phyloP scores from a whole-genome alignment of 257 asterid genomes.

The Ajuga chamaepitys region DNA sequence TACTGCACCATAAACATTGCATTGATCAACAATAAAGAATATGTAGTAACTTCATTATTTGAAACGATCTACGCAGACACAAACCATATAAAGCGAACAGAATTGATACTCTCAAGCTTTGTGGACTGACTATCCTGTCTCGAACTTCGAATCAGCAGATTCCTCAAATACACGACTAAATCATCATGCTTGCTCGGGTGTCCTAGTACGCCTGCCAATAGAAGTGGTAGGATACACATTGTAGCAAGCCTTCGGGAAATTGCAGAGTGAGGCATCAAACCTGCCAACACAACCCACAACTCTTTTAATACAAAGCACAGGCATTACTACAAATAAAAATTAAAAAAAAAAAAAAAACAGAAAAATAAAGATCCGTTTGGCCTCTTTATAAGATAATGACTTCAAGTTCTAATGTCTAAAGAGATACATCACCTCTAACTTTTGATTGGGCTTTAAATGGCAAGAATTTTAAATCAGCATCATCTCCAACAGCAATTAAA shows the following conservation, averaged over 20 bases:
- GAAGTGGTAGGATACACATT: conserved; percentile 82
- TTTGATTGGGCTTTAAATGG: conserved; percentile 47
- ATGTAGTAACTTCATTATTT: neutral
- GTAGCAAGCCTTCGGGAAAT: conserved; percentile 65
- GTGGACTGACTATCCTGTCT: conserved; percentile 50
- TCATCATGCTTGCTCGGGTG: conserved; percentile 60
- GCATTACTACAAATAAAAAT: neutral
- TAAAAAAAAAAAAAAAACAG: too few relatives aligned
- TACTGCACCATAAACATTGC: conserved; percentile 45
- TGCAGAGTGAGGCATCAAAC: conserved; percentile 69
- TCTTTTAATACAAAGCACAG: conserved; percentile 1
- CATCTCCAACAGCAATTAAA: conserved; percentile 77
- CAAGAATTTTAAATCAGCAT: conserved; percentile 58
- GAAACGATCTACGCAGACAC: conserved; percentile 18
- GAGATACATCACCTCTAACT: conserved; percentile 42
- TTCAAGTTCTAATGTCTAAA: conserved; percentile 7
- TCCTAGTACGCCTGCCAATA: conserved; percentile 95
- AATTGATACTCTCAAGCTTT: conserved; percentile 63
- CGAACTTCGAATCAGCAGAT: conserved; percentile 53
- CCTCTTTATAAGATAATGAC: conserved; percentile 1
- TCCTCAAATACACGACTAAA: conserved; percentile 66
- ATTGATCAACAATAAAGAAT: conserved; percentile 13
- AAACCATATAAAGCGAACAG: conserved; percentile 90
- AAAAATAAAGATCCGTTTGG: neutral
- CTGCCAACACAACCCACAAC: conserved; percentile 29